These are phyloP conservation scores for Cyclocybe cylindracea DNA, from an alignment of 768 basidiomycete genomes.

Conservation along the genomic window DNA sequence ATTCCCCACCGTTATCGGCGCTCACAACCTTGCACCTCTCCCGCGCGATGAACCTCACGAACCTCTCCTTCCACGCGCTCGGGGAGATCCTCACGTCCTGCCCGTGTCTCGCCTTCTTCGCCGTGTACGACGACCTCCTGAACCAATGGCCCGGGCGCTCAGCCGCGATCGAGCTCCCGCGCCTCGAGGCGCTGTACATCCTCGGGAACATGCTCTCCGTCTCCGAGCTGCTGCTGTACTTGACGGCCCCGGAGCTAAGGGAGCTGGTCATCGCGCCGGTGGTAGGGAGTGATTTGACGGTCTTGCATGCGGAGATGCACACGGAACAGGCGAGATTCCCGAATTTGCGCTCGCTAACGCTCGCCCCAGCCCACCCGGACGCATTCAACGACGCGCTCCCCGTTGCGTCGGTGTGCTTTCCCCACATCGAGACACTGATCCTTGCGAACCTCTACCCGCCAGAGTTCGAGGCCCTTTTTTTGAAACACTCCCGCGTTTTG, in stretches of 20 bases:
- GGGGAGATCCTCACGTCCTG: constrained; percentile 4
- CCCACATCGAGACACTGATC: constrained; percentile 2
- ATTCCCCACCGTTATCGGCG: not conserved
- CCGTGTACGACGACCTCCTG: constrained; percentile 17
- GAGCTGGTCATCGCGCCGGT: constrained; percentile 13
- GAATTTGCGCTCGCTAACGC: constrained; percentile 2
- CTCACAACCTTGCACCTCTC: constrained; percentile 11
- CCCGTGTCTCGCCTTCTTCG: constrained; percentile 3
- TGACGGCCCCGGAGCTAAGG: constrained; percentile 11
- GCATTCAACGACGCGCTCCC: not conserved
- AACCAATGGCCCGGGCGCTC: not conserved
- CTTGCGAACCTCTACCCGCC: constrained; percentile 2
- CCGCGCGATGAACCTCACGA: not conserved
- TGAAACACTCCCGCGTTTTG: not conserved
- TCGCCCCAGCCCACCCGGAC: constrained; percentile 7
- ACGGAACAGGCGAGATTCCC: not conserved
- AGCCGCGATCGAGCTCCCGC: not conserved
- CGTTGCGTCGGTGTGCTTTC: constrained; percentile 6
- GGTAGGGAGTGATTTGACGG: constrained; percentile 3
- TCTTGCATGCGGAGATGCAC: not conserved
- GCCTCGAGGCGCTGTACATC: constrained; percentile 10
- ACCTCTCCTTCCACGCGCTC: constrained; percentile 6
- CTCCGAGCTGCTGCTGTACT: constrained; percentile 15
- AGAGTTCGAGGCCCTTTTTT: not conserved
- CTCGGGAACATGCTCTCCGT: constrained; percentile 18